A percentile compares a stretch with the other conserved stretches of the same genome.
Evolutionary conservation across 1,284 basidiomycete genomes (phyloP).

Genomic region (Singerocomus rubriflavus): DNA sequence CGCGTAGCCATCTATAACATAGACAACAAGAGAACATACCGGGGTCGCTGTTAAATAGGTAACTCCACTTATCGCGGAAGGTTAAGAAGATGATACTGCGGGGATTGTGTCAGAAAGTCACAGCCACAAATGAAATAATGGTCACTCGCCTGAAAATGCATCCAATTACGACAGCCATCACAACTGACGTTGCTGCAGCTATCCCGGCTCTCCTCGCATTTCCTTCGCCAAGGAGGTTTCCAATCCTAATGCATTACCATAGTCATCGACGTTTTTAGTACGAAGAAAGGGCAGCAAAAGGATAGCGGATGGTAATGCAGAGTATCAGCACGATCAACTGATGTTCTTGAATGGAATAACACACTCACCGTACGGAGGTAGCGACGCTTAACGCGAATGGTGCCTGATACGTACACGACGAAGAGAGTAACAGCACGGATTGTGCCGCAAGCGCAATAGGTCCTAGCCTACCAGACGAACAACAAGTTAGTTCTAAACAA

Average conservation of each 20-base stretch:
- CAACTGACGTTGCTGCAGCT: slow-evolving; percentile 57
- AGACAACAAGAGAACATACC: slow-evolving; percentile 35
- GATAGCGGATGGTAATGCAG: neutral
- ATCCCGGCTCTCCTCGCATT: slow-evolving; percentile 67
- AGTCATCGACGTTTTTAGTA: neutral
- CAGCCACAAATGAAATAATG: neutral
- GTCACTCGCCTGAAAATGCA: slow-evolving; percentile 56
- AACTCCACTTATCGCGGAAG: slow-evolving; percentile 74
- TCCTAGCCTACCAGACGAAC: slow-evolving; percentile 43
- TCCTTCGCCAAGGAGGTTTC: slow-evolving; percentile 77
- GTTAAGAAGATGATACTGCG: slow-evolving; percentile 64
- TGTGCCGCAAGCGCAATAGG: slow-evolving; percentile 67
- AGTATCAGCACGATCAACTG: neutral
- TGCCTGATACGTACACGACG: slow-evolving; percentile 80
- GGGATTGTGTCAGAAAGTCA: neutral
- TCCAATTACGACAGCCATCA: slow-evolving; percentile 60
- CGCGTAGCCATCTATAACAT: neutral
- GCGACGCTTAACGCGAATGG: slow-evolving; percentile 83
- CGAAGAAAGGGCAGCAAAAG: neutral
- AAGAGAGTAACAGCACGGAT: slow-evolving; percentile 72
- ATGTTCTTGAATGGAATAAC: neutral
- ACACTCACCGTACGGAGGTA: slow-evolving; percentile 71
- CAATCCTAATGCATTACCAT: slow-evolving; percentile 49
- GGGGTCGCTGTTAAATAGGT: slow-evolving; percentile 83
- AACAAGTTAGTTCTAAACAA: neutral